Conservation (phyloP, 768 basidiomycete species). For the Candolleomyces eurysporus region DNA sequence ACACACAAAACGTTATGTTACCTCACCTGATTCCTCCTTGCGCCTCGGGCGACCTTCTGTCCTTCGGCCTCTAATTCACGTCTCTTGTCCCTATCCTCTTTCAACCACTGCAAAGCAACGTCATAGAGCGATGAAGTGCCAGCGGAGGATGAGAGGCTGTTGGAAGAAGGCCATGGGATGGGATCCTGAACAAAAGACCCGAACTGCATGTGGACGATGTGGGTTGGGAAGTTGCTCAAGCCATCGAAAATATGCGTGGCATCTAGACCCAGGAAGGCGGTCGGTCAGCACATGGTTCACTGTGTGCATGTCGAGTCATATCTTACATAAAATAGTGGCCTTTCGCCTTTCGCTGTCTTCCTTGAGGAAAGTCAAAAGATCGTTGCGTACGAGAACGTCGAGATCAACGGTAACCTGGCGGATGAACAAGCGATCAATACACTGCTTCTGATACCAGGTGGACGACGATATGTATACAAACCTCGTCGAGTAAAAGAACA, state of each 20-base stretch:
- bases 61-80: constrained; percentile 56
- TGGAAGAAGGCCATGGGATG: constrained; percentile 63
- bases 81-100: constrained; percentile 72
- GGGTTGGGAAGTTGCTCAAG: constrained; percentile 86
- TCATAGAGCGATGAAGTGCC: constrained; percentile 51
- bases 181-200: constrained; percentile 71
- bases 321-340: constrained; percentile 84
- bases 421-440: not conserved
- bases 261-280: constrained; percentile 42
- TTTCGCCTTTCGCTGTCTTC: constrained; percentile 74
- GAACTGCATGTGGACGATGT: constrained; percentile 87
- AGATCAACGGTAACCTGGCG: constrained; percentile 91
- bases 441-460: not conserved
- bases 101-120: constrained; percentile 84
- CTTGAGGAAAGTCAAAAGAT: constrained; percentile 86
- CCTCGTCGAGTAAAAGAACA: constrained; percentile 91
- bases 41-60: constrained; percentile 55
- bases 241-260: constrained; percentile 99
- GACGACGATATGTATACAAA: constrained; percentile 24
- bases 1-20: constrained; percentile 6
- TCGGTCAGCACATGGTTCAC: too few relatives aligned
- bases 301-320: too few relatives aligned
- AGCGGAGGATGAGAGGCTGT: constrained; percentile 16
- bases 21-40: constrained; percentile 53
- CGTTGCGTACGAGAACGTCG: constrained; percentile 91